Evolutionary conservation across 148 eudicot genomes (phyloP).

Genomic region (Nyssa sinensis): DNA sequence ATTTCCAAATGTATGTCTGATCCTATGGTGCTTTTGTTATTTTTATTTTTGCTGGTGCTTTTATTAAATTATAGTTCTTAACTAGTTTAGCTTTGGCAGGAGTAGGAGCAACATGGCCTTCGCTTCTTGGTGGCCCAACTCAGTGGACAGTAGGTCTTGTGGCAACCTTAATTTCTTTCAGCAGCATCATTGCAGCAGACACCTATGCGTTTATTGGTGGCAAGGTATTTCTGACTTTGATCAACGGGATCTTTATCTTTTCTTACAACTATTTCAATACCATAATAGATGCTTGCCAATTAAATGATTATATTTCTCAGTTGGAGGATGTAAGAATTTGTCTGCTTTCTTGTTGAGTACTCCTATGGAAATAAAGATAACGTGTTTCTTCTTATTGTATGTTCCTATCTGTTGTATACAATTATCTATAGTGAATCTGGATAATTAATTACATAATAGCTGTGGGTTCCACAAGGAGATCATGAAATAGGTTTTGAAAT

Average conservation of each 20-base stretch:
- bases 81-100: constrained; percentile 38
- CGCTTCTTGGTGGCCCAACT: constrained; percentile 83
- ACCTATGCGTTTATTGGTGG: constrained; percentile 94
- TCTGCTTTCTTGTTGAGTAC: neutral
- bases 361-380: neutral
- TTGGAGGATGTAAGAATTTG: neutral
- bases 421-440: neutral
- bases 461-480: neutral
- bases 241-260: neutral
- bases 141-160: constrained; percentile 99
- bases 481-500: neutral
- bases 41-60: neutral
- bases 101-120: constrained; percentile 76
- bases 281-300: neutral
- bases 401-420: neutral
- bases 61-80: neutral
- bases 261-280: constrained; percentile 5
- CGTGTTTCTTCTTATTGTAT: neutral
- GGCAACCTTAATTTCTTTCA: constrained; percentile 70
- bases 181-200: constrained; percentile 97
- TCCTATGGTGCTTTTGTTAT: neutral
- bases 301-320: neutral
- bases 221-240: constrained; percentile 47
- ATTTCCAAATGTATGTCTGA: neutral
- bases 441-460: neutral